Evolutionary conservation across 2,329 filamentous ascomycete genomes (phyloP), one percentile per base, ranked within the genome.

Genomic region (Hymenoscyphus albidus): DNA sequence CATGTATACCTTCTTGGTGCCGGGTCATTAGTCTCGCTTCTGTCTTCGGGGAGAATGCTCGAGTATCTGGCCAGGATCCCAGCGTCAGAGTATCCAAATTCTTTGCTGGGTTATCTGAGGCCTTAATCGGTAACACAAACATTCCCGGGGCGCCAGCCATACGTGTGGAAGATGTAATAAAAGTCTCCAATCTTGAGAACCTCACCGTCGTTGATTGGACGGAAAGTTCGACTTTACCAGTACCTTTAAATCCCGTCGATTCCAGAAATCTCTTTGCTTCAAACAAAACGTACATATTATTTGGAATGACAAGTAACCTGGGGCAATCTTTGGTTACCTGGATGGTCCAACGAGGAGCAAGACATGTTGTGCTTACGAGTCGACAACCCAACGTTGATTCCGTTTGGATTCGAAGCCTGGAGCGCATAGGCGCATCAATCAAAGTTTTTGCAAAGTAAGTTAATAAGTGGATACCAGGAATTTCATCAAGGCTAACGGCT

Each of bases 301-400:
- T 70, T 35, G 75, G 76, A n/a, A 57, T 76, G 0, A 68, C 67
- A 4, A 64, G 72, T 12, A 58, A 63, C 0, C 38, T 77, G 0
- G 80, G 78, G 0, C 72, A 72, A 9, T 77, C 77, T 0, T 70
- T 80, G 0, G 76, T 73, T 42, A 59, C 74, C 27, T 81, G 77
- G 76, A 80, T 81, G 78, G 70, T 77, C 0, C 59, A 57, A 0
- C 70, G 72, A 16, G 79, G 78, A 0, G 79, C 78, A 0, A 64
- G 73, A 13, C 64, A 76, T 55, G 35, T 81, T 0, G 75, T 73
- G 0, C 40, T 83, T 1, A 74, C 77, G 0, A 80, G 78, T 58
- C 76, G 80, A 0, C 74, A 73, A 14, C 77, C 79, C 2, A 68
- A 74, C 10, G 27, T 61, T 56, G 59, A 61, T 5, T 14, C 12